Base-by-base conservation (phyloP, 371 early-diverging fungal genomes). In the Batrachochytrium dendrobatidis region DNA sequence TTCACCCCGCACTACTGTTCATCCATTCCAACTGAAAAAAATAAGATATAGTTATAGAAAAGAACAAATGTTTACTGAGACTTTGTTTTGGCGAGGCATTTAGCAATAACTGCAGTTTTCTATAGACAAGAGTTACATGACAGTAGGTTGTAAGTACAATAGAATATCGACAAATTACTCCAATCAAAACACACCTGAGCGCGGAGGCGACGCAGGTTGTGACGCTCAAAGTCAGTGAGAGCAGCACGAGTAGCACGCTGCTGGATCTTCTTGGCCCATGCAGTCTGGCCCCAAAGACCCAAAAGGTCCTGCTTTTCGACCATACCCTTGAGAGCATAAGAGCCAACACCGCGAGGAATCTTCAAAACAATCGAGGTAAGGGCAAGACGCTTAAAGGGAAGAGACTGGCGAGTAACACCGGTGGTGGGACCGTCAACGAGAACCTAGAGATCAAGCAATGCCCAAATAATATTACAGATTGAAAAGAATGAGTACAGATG, bases 391-490 rank as follows among this genome's bases (percentile, higher is more conserved):
- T 87, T 86, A 91, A 84, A 93, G 63, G 90, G 60, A 68, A 88
- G 72, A 61, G 83, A 83, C 73, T 91, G 89, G 72, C 97, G 95
- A 65, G 78, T 34, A 64, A 96, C 94, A 70, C 86, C 91, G 57
- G 92, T 92, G 82, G 91, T 93, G 56, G 98, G 98, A 59, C 97
- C 96, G 75, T 95, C 95, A 71, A 98, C 77, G 66, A 98, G 82
- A 69, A 92, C 96, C 86, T 88, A 45, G 18, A 30, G 53, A 56
- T 18, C 50, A 33, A 6, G 5, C 26, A 44, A 53, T 54, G 28
- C 44, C n/a, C 32, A 12, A 6, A 4, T 17, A 7, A 30, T 1
- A 53, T n/a, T 20, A 54, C n/a, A n/a, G n/a, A n/a, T n/a, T n/a
- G n/a, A n/a, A n/a, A n/a, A n/a, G n/a, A n/a, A n/a, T n/a, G n/a